These are phyloP conservation scores for Lachnellula cervina DNA, from an alignment of 2,329 filamentous ascomycete species.

Conservation along the genomic window DNA sequence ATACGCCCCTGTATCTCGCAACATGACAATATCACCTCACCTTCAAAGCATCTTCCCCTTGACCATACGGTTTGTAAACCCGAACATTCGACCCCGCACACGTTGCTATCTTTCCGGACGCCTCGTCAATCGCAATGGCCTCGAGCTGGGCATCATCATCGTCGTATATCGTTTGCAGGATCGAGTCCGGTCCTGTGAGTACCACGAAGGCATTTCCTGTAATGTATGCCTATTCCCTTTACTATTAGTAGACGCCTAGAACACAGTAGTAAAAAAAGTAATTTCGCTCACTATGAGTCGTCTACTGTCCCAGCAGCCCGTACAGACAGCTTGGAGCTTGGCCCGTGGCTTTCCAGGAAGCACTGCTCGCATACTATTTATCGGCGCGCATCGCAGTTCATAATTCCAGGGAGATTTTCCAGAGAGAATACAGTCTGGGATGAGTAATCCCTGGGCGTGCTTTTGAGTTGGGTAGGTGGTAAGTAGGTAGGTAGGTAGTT, in stretches of 20 bases:
- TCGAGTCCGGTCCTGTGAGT: constrained; percentile 65
- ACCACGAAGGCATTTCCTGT: constrained; percentile 85
- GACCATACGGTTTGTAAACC: constrained; percentile 71
- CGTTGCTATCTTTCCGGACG: constrained; percentile 77
- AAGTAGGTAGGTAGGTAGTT: background rate
- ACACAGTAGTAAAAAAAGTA: too few relatives aligned
- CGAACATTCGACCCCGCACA: constrained; percentile 64
- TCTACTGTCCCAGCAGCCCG: constrained; percentile 66
- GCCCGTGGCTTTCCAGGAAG: constrained; percentile 74
- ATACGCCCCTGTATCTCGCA: background rate
- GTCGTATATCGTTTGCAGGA: constrained; percentile 88
- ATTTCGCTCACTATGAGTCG: constrained; percentile 61
- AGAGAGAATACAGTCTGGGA: background rate
- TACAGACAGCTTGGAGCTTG: constrained; percentile 72
- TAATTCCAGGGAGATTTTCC: background rate
- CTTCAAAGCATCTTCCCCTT: constrained; percentile 68
- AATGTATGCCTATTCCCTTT: constrained; percentile 66
- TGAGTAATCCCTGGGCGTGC: too few relatives aligned
- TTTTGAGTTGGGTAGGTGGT: background rate
- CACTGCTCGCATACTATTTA: constrained; percentile 65
- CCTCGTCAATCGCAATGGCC: constrained; percentile 75
- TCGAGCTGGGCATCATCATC: constrained; percentile 62
- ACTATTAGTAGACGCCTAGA: constrained; percentile 9
- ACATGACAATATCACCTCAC: constrained; percentile 41
- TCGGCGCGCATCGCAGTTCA: constrained; percentile 17